Conservation (phyloP, 1,139 yeast genomes). For the Groenewaldozyma auringiensis region DNA sequence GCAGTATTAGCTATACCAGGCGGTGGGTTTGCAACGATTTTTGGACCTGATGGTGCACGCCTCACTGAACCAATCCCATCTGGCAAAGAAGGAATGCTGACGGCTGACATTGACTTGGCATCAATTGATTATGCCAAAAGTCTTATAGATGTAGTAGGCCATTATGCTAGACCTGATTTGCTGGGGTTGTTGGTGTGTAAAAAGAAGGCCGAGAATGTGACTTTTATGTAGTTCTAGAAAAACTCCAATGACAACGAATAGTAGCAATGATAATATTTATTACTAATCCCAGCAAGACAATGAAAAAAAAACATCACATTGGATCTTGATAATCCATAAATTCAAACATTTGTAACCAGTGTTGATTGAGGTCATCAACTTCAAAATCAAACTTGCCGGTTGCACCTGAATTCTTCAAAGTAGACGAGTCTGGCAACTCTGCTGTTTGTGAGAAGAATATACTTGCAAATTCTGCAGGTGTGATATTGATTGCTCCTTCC, state of each 20-base stretch:
- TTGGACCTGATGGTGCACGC: neutral
- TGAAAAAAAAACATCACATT: too few relatives aligned
- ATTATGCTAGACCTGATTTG: neutral
- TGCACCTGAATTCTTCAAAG: neutral
- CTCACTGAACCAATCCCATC: neutral
- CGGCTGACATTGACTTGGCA: neutral
- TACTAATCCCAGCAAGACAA: too few relatives aligned
- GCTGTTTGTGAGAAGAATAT: constrained; percentile 6
- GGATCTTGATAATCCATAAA: neutral
- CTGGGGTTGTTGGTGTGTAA: neutral
- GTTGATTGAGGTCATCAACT: neutral
- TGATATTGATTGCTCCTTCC: constrained; percentile 1
- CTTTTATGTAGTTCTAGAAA: too few relatives aligned
- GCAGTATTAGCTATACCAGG: neutral
- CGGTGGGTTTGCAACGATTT: neutral
- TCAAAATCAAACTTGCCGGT: neutral
- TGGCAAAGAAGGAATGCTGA: neutral
- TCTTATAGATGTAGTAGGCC: neutral
- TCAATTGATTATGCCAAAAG: neutral
- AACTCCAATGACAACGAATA: too few relatives aligned
- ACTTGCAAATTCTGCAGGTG: constrained; percentile 7
- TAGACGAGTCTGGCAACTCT: neutral
- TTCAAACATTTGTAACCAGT: neutral
- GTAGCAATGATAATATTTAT: too few relatives aligned
- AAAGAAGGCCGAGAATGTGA: too few relatives aligned